Evolutionary conservation across 2,329 filamentous ascomycete species (phyloP), one percentile per base, ranked within the genome.

Genomic region (Davidsoniella eucalypti): DNA sequence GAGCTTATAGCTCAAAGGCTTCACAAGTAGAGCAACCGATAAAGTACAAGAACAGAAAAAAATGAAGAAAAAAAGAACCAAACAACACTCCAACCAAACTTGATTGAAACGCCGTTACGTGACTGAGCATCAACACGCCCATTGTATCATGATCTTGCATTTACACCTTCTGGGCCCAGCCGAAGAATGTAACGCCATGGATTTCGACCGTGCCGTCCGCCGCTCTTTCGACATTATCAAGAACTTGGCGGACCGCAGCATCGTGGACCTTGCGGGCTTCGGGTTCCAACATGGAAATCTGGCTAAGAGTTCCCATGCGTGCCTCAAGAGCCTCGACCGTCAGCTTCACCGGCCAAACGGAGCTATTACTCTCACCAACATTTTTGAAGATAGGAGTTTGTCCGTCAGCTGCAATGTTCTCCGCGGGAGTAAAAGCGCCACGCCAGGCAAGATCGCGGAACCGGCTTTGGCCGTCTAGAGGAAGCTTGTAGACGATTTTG

Each of bases 401-500:
- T 36, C 64, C 60, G 18, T 64, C 55, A 2, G 46, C 50, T 21
- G 49, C 52, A 23, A 53, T 60, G 49, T 71, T 66, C 5, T 73
- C 61, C 58, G 83, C 76, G 9, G 71, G 64, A 36, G 78, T 73
- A 56, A 87, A 85, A 2, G 81, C 72, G 12, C 73, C 60, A 54
- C 71, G 71, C 83, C 82, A 87, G 58, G 71, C 59, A 53, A 64
- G 58, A 59, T 86, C 70, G 47, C 82, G 72, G 64, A 85, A 86
- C 12, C 82, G 75, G 23, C 75, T 71, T 47, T 75, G 67, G 1
- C 72, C 70, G 61, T 84, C 80, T 26, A 55, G 54, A 4, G 73
- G 66, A 21, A 72, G 65, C 56, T 67, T 69, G 49, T 65, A 61
- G 52, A 80, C 69, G 48, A 80, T 70, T 44, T 78, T 70, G 55